These are phyloP conservation scores for Dovyalis caffra DNA, from an alignment of 345 rosid species.

Conservation along the genomic window DNA sequence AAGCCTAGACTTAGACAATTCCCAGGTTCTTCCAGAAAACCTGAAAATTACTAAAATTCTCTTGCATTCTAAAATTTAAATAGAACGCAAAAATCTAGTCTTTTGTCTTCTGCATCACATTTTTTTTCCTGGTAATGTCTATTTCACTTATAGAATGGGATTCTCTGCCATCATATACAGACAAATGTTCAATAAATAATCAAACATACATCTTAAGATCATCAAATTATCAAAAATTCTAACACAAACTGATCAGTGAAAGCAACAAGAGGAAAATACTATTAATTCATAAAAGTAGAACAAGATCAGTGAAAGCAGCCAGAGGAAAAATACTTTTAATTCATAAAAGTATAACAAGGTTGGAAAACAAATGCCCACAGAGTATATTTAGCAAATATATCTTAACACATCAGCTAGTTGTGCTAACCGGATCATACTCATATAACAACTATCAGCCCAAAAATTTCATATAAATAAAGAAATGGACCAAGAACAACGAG, in stretches of 20 bases:
- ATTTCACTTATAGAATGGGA: constrained; percentile 27
- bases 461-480: not conserved
- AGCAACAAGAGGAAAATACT: too few species aligned
- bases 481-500: not conserved
- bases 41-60: too few species aligned
- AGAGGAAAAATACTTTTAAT: too few species aligned
- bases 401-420: not conserved
- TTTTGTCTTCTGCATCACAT: too few species aligned
- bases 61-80: too few species aligned
- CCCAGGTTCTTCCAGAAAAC: too few species aligned
- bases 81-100: too few species aligned
- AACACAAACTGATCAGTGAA: not conserved
- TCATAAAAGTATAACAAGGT: too few species aligned
- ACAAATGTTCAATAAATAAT: not conserved
- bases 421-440: not conserved
- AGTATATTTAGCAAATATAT: not conserved
- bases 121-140: constrained; percentile 58
- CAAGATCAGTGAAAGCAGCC: too few species aligned
- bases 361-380: not conserved
- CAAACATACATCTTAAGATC: not conserved
- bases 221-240: not conserved
- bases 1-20: too few species aligned
- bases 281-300: too few species aligned
- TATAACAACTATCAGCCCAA: not conserved
- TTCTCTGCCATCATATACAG: constrained; percentile 27